A percentile compares a stretch with the other conserved stretches of the same genome.
phyloP scores from a whole-genome alignment of 257 asterid species.

The Plantago ovata region DNA sequence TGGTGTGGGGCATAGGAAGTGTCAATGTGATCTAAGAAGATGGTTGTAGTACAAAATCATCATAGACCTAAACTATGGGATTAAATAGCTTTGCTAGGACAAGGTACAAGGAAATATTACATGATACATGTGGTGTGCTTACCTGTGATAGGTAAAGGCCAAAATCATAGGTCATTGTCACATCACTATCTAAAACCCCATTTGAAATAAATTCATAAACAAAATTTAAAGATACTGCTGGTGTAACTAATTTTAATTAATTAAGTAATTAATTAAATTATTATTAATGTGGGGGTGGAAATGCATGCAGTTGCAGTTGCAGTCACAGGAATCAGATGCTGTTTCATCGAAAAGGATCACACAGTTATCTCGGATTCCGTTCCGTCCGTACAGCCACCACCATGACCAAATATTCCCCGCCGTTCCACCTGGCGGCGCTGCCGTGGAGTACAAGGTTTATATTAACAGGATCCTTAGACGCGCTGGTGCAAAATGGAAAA shows the following conservation, averaged over 20 bases:
- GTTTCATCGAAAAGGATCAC: conserved; percentile 50
- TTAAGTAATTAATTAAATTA: conserved; percentile 5
- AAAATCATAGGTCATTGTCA: conserved; percentile 17
- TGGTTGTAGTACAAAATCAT: too few species aligned
- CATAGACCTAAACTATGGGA: too few species aligned
- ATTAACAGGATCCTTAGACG: conserved; percentile 60
- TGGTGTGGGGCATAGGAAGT: too few species aligned
- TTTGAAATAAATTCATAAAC: conserved; percentile 3
- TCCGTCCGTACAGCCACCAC: conserved; percentile 47
- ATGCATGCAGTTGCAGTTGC: not conserved
- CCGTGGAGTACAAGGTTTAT: conserved; percentile 38
- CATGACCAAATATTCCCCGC: conserved; percentile 27
- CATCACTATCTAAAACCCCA: not conserved
- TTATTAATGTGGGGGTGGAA: conserved; percentile 35
- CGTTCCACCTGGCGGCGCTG: conserved; percentile 26
- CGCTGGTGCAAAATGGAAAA: conserved; percentile 57
- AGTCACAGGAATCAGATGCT: conserved; percentile 54
- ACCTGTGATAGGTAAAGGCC: not conserved
- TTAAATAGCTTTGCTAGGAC: too few species aligned
- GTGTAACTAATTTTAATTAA: not conserved
- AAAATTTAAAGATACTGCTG: not conserved
- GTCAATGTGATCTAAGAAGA: too few species aligned
- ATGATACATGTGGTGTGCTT: too few species aligned
- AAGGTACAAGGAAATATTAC: too few species aligned
- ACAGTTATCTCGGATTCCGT: conserved; percentile 63